Evolutionary conservation across 225 moss, liverwort and hornwort genomes (phyloP), one percentile per base, ranked within the genome.

Genomic region (Antitrichia curtipendula): DNA sequence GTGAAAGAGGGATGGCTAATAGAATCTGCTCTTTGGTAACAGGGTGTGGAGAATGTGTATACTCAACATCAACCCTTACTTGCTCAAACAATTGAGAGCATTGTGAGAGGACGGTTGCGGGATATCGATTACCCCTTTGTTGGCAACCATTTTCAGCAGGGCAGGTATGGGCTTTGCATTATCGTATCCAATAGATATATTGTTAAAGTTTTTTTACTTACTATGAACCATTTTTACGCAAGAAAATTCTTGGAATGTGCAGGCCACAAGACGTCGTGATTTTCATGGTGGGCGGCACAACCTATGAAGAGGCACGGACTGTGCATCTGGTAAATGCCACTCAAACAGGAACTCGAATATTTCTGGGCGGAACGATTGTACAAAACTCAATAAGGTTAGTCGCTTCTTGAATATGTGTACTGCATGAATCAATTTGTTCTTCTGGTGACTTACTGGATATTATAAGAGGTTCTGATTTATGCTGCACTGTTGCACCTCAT

Each of bases 1-100:
- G 71, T 56, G 81, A 87, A 34, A 76, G 34, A 81, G 28, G 58
- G 61, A 81, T 80, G 79, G 62, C 80, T 86, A 61, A 91, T 34
- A 32, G 63, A 58, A 65, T 25, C 50, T 89, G 57, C 41, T 80
- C 69, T 83, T 73, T 68, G 85, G 63, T 80, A 56, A 75, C 90
- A 98, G 99, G 99, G 99, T 65, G 96, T 97, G 86, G 99, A 99
- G 93, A 99, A 99, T 90, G 99, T 97, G 41, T 99, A 99, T 76
- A 97, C 99, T 63, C 99, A 97, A 92, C 99, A 99, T 91, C 99
- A 99, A 85, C 99, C 99, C 76, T 92, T 99, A 73, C 91, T 99
- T 80, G 96, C 96, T 68, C 99, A 99, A 91, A 96, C 95, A 23
- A 96, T 99, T 88, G 99, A 99, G 92, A 99, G 97, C 86, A 95